Evolutionary conservation across 495 filamentous ascomycete genomes (phyloP), one percentile per base, ranked within the genome.

Genomic region (Lophiostoma macrostomum): DNA sequence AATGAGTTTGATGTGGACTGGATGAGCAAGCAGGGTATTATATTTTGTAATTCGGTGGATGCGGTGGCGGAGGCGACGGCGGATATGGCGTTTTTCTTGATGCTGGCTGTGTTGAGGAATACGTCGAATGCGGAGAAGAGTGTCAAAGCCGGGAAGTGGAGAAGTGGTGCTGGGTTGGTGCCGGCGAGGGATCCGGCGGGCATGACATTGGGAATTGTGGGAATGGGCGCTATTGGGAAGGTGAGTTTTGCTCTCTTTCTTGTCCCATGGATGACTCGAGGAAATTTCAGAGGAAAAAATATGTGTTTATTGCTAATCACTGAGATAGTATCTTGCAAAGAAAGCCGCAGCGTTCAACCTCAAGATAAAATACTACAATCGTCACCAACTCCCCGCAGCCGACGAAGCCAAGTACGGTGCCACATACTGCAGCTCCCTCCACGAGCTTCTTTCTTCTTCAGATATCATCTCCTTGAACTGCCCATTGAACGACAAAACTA

Each of bases 381-480:
- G 85, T 14, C 74, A 69, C 0, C 74, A 68, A 3, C 73, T 89
- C 0, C 51, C 76, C 5, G 65, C 73, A 0, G 77, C 81, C 16
- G 45, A 74, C 28, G 79, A 79, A 32, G 58, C 66, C 8, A 70
- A 74, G 31, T 71, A 67, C n/a, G 84, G 78, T 18, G 85, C 87
- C 0, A 75, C 77, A 47, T 85, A 84, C 57, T 87, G 32, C 18
- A 28, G 7, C 18, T 79, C 74, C 10, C 84, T 88, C 32, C 78
- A 83, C 46, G 81, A 88, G 63, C 67, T 94, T 48, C 70, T 91
- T 30, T 74, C 75, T 19, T 74, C 71, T 53, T 80, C 84, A 4
- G 88, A 91, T 60, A 83, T 90, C 24, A 68, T 94, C 19, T 87
- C 86, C 49, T 72, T 91, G 72, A 90, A 91, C 64, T 71, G 89